These are phyloP conservation scores for Amborella trichopoda DNA, from an alignment of 164 flowering plant genomes.

Conservation along the genomic window DNA sequence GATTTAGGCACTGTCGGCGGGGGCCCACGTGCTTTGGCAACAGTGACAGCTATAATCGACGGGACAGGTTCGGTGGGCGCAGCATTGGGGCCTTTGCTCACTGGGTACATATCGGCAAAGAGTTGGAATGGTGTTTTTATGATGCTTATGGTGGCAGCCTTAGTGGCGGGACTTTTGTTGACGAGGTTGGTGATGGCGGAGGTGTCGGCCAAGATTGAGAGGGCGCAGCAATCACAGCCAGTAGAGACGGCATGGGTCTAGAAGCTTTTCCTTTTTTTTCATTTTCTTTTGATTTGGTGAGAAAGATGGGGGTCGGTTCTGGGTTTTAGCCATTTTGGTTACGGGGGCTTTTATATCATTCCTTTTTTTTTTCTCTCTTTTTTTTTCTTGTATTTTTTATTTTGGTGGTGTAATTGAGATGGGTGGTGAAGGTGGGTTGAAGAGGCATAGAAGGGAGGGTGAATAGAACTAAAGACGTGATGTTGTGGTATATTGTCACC, in stretches of 20 bases:
- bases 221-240: slow-evolving; percentile 17
- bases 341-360: no score
- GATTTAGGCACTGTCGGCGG: slow-evolving; percentile 77
- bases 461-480: no score
- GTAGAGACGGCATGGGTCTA: slow-evolving; percentile 9
- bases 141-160: slow-evolving; percentile 62
- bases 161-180: slow-evolving; percentile 54
- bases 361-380: no score
- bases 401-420: no score
- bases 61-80: slow-evolving; percentile 87
- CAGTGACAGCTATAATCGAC: slow-evolving; percentile 81
- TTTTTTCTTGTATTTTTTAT: no score
- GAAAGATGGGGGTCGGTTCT: background rate
- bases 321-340: no score
- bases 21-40: slow-evolving; percentile 62
- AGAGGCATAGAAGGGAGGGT: no score
- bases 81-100: slow-evolving; percentile 63
- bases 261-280: slow-evolving; percentile 6
- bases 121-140: slow-evolving; percentile 69
- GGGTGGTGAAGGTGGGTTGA: no score
- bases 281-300: background rate
- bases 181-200: slow-evolving; percentile 54
- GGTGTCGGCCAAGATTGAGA: slow-evolving; percentile 40
- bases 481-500: no score
- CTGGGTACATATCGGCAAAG: slow-evolving; percentile 51